Percentiles rank a stretch among this genome's conserved stretches.
These are phyloP conservation scores for Tylopilus balloui DNA, from an alignment of 768 basidiomycete genomes.

Conservation along the genomic window DNA sequence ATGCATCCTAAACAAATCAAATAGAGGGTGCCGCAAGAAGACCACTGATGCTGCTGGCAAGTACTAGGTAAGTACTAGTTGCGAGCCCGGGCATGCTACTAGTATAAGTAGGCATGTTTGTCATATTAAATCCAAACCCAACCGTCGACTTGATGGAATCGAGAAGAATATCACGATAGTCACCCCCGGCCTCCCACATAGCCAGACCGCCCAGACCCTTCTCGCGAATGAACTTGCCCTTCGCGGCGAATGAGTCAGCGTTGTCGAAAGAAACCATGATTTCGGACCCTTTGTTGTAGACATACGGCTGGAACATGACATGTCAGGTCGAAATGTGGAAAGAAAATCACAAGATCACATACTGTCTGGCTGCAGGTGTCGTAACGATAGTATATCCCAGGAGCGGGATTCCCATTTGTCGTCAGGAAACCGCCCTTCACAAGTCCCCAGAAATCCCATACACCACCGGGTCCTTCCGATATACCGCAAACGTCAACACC, in stretches of 20 bases:
- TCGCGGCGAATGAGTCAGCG: slow-evolving; percentile 50
- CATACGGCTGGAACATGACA: slow-evolving; percentile 46
- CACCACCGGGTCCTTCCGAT: slow-evolving; percentile 43
- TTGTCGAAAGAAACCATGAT: slow-evolving; percentile 67
- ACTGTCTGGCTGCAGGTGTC: slow-evolving; percentile 74
- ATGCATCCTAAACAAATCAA: too few relatives aligned
- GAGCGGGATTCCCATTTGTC: slow-evolving; percentile 21
- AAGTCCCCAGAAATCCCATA: slow-evolving; percentile 58
- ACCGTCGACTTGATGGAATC: slow-evolving; percentile 44
- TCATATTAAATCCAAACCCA: slow-evolving; percentile 2
- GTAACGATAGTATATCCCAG: slow-evolving; percentile 50
- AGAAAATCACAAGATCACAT: slow-evolving; percentile 19
- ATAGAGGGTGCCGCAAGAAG: too few relatives aligned
- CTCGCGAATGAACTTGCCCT: slow-evolving; percentile 55
- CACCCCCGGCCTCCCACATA: slow-evolving; percentile 71
- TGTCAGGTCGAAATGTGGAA: not conserved
- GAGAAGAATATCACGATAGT: slow-evolving; percentile 54
- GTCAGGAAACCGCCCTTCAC: slow-evolving; percentile 53
- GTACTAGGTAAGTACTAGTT: too few relatives aligned
- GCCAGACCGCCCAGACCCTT: slow-evolving; percentile 57
- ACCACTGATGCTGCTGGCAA: too few relatives aligned
- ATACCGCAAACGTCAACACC: slow-evolving; percentile 53
- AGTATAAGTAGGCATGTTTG: too few relatives aligned
- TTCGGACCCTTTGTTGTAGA: slow-evolving; percentile 53
- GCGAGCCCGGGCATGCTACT: too few relatives aligned